Evolutionary conservation across 1,139 yeast species (phyloP), one percentile per base, ranked within the genome.

Genomic region (Debaryomycetaceae sp.): DNA sequence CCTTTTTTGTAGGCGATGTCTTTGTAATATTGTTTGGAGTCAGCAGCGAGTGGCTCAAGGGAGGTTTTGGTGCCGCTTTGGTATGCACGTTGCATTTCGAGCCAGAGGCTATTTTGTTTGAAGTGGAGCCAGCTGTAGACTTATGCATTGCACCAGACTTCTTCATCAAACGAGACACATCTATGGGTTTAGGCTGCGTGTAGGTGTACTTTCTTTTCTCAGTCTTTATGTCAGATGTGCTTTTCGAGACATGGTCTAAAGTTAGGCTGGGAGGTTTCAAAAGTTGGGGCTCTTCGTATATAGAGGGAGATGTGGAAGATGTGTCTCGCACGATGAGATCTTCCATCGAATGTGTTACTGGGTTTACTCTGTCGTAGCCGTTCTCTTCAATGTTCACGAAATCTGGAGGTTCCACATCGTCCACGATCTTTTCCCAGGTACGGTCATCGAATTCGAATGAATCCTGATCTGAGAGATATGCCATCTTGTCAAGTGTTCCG

Each of bases 401-500:
- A 41, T 64, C 60, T 6, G 58, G 54, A 6, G 45, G 40, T 9
- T 26, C 34, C 5, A 11, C n/a, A 9, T 39, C 26, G 31, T 43
- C 44, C 31, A 53, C 55, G 18, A 61, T 47, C 34, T 51, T 57
- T 32, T 62, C 71, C 70, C 72, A 66, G 34, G 59, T 56, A 19
- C 43, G 29, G 36, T 47, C 51, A 24, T 51, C 58, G 38, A 52
- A 51, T 31, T 56, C 59, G 14, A 56, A 48, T 4, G 55, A 51
- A 37, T 65, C 69, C 40, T 74, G 75, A 50, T 76, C 81, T 43
- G 76, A 76, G 47, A 73, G 80, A 33, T 61, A 65, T 47, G 75
- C 74, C 26, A 62, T 46, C 17, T 59, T 61, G 32, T 59, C 59
- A 18, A 29, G 6, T 9, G 18, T 52, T 58, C 29, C 31, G 19